phyloP scores from a whole-genome alignment of 208 protist species.

The Leishmania guyanensis region DNA sequence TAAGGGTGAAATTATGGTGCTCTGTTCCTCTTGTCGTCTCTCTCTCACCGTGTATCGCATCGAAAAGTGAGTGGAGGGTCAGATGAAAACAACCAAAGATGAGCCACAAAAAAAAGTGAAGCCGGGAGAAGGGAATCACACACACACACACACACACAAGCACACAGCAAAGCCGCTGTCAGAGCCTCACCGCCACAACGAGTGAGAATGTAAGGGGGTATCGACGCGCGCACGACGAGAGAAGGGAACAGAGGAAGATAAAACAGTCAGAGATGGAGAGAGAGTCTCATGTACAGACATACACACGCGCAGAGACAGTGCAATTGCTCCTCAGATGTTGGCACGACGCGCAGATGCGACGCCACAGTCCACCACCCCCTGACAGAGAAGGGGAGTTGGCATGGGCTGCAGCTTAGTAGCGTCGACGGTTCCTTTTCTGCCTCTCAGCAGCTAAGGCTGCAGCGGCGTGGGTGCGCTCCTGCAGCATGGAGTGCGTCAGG shows the following conservation, averaged over 20 bases:
- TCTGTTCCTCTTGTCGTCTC: no score
- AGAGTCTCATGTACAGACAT: background rate
- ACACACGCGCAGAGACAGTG: constrained; percentile 1
- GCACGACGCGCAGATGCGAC: constrained; percentile 5
- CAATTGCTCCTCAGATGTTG: background rate
- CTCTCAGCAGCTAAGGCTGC: constrained; percentile 46
- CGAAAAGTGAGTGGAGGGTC: background rate
- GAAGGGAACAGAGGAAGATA: background rate
- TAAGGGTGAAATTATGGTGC: background rate
- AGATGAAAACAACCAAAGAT: background rate
- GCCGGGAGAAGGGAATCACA: background rate
- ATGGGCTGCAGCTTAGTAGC: constrained; percentile 24
- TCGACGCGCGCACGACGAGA: background rate
- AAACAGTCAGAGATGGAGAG: background rate
- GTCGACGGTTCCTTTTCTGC: constrained; percentile 42
- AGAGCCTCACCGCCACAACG: background rate
- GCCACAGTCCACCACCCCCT: background rate
- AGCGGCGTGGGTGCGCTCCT: constrained; percentile 56
- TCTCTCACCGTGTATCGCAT: background rate
- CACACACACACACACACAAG: background rate
- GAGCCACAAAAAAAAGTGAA: background rate
- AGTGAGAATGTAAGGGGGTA: background rate
- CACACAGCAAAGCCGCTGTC: background rate
- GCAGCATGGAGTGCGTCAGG: constrained; percentile 58
- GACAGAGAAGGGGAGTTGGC: background rate